These are phyloP conservation scores for Lasiosphaeria miniovina DNA, from an alignment of 495 filamentous ascomycete species.

Conservation along the genomic window DNA sequence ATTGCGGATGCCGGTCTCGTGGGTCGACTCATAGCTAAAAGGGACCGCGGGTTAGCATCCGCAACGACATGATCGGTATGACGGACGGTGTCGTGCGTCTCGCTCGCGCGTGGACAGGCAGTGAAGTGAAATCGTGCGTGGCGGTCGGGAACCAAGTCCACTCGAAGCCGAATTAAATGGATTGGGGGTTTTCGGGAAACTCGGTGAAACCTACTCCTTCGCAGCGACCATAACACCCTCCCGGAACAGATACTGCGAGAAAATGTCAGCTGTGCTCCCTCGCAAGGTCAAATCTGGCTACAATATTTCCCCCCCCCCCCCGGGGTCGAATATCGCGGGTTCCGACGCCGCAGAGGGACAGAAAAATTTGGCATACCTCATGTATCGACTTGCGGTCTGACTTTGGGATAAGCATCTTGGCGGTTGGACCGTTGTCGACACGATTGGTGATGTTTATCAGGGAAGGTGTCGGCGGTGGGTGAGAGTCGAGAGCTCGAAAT, in stretches of 20 bases:
- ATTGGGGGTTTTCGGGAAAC: slow-evolving; percentile 11
- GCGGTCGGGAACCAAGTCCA: not conserved
- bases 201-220: slow-evolving; percentile 64
- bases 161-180: not conserved
- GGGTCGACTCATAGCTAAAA: slow-evolving; percentile 36
- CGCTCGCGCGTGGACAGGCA: too few species aligned
- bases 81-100: not conserved
- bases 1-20: slow-evolving; percentile 74
- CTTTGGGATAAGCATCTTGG: slow-evolving; percentile 95
- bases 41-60: slow-evolving; percentile 24
- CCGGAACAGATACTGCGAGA: slow-evolving; percentile 90
- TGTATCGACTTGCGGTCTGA: slow-evolving; percentile 99
- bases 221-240: slow-evolving; percentile 99
- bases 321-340: not conserved
- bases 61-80: not conserved
- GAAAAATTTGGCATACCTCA: slow-evolving; percentile 46
- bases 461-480: slow-evolving; percentile 32
- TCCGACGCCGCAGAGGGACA: not conserved
- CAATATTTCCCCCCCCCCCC: not conserved
- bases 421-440: slow-evolving; percentile 44
- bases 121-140: slow-evolving; percentile 67
- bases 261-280: slow-evolving; percentile 34
- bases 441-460: slow-evolving; percentile 44
- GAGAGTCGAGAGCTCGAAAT: slow-evolving; percentile 35
- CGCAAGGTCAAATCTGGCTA: not conserved